Conservation (phyloP, 768 basidiomycete genomes). For the Amanita muscaria region DNA sequence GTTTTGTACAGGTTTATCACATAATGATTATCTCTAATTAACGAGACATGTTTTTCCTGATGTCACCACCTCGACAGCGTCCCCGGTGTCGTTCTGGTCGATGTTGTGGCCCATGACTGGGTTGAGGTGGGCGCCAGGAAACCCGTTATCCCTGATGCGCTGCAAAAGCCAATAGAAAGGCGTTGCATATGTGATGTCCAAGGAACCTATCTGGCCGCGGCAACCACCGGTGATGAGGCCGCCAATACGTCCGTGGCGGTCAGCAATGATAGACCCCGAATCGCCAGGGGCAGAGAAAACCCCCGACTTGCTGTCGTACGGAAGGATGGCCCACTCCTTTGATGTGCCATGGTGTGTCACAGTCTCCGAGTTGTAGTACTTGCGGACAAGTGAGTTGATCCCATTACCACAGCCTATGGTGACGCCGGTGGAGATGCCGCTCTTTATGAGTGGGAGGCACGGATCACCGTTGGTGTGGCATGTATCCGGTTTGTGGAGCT, state of each 20-base stretch:
- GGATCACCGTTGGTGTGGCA: slow-evolving; percentile 22
- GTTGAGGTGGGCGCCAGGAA: slow-evolving; percentile 4
- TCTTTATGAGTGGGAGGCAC: slow-evolving; percentile 26
- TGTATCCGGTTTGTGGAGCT: slow-evolving; percentile 20
- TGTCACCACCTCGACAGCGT: no score
- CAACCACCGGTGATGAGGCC: slow-evolving; percentile 6
- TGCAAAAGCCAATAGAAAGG: slow-evolving; percentile 23
- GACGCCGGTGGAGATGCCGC: slow-evolving; percentile 26
- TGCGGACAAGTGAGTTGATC: slow-evolving; percentile 24
- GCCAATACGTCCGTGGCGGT: slow-evolving; percentile 18
- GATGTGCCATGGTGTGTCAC: slow-evolving; percentile 5
- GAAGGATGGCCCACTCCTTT: slow-evolving; percentile 29
- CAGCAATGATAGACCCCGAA: slow-evolving; percentile 31
- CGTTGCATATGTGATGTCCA: slow-evolving; percentile 28
- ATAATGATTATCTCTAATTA: no score
- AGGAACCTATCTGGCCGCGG: no score
- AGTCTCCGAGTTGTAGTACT: slow-evolving; percentile 6
- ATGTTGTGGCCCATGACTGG: no score
- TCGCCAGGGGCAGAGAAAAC: slow-evolving; percentile 30
- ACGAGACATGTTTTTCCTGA: no score
- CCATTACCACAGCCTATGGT: slow-evolving; percentile 29
- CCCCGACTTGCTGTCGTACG: slow-evolving; percentile 21
- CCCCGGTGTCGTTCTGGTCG: no score
- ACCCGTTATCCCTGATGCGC: slow-evolving; percentile 11
- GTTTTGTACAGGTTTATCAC: no score